These are phyloP conservation scores for Talaromyces trachyspermus DNA, from an alignment of 495 filamentous ascomycete species.

Conservation along the genomic window DNA sequence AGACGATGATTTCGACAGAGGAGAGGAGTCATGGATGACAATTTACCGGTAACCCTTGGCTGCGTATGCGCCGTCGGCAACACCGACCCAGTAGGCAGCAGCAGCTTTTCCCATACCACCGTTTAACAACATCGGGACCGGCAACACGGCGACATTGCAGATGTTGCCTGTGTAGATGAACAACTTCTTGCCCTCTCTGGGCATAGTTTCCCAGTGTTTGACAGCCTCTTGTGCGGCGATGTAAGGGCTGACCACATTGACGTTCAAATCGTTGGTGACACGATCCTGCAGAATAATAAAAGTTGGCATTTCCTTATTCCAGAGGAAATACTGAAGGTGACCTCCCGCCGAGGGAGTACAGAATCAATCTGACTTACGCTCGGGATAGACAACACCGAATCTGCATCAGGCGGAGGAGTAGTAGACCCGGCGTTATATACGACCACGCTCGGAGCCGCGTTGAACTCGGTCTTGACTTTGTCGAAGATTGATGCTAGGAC, in stretches of 20 bases:
- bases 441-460: conserved; percentile 25
- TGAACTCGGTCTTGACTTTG: conserved; percentile 21
- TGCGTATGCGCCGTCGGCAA: conserved; percentile 17
- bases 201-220: conserved; percentile 26
- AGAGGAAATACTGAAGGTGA: neutral
- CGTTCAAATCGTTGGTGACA: conserved; percentile 26
- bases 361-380: neutral
- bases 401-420: conserved; percentile 20
- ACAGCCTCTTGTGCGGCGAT: conserved; percentile 36
- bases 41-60: neutral
- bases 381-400: conserved; percentile 27
- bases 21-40: neutral
- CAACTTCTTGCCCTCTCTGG: conserved; percentile 22
- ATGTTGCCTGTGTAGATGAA: neutral
- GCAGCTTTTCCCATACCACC: conserved; percentile 35
- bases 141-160: neutral
- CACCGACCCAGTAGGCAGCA: conserved; percentile 29
- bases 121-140: conserved; percentile 17
- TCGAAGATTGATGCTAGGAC: conserved; percentile 30
- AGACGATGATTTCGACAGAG: too few species aligned
- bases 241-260: conserved; percentile 32
- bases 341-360: neutral
- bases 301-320: neutral
- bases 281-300: conserved; percentile 9
- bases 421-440: conserved; percentile 27